Base-by-base conservation (phyloP, 2,329 filamentous ascomycete species). In the Neocatenulostroma microsporum region DNA sequence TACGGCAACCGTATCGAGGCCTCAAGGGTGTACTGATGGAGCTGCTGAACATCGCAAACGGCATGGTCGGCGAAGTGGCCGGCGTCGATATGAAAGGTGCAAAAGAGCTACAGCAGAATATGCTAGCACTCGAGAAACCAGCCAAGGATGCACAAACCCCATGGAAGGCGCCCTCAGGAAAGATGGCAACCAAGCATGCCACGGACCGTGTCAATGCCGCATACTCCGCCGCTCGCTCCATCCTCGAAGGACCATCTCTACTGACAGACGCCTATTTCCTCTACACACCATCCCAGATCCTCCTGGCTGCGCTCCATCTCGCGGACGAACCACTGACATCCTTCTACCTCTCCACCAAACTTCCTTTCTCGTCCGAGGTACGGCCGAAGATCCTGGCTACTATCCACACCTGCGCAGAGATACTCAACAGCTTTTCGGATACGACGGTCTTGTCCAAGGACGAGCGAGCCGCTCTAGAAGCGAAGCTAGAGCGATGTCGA, bases 181-280 rank as follows among this genome's bases (percentile, higher is more conserved):
- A 29, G 13, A 11, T 31, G 24, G 38, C 36, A 24, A 30, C 37
- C 21, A 47, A 48, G 35, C 40, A 47, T 14, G 44, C 66, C 6
- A 48, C 57, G 14, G 56, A 69, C 39, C 67, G 76, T 13, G 67
- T 78, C 34, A 65, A 66, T 18, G 69, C 69, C 10, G 85, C 85
- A 0, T 87, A 94, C 55, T 69, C 69, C n/a, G 73, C 72, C 35
- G 83, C 88, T 0, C 74, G 83, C 27, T 76, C 80, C 14, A 71
- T 85, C 30, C 74, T 93, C 37, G 64, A 67, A 26, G 82, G 79
- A 36, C 83, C 84, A 39, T 84, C 87, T 0, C 68, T 94, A 34
- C 73, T 95, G 43, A 94, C 89, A 18, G 91, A 98, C 54, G 87
- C 78, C n/a, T 96, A 96, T 65, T 95, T 96, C 63, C 82, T 94